Conservation (phyloP, 2,329 filamentous ascomycete species). For the Ophiostoma sp. region DNA sequence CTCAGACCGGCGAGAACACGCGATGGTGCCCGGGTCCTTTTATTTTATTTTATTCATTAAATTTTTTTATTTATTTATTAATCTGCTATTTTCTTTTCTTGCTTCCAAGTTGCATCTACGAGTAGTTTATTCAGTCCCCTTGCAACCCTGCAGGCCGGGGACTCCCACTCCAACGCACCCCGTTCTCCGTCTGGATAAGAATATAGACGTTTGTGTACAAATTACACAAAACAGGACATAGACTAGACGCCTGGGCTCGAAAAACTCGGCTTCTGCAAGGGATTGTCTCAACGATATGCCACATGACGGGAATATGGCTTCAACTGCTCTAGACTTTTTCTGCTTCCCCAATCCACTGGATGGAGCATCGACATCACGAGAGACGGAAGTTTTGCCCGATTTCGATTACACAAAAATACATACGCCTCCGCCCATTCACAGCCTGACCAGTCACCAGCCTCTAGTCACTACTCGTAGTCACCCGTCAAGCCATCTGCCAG, state of each 20-base stretch:
- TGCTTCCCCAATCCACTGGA: slow-evolving; percentile 4
- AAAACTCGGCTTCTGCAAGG: neutral
- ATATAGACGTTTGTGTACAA: neutral
- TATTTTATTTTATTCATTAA: neutral
- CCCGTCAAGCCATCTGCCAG: too few relatives aligned
- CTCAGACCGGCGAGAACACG: neutral
- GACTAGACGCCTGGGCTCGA: neutral
- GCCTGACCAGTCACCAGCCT: neutral
- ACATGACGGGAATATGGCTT: slow-evolving; percentile 2
- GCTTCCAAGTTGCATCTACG: neutral
- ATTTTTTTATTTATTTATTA: neutral
- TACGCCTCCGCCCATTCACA: slow-evolving; percentile 1
- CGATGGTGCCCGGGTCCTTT: neutral
- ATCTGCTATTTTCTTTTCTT: neutral
- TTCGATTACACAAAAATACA: slow-evolving; percentile 1
- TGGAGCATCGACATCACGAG: slow-evolving; percentile 13
- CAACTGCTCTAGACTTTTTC: slow-evolving; percentile 9
- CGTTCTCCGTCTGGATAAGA: slow-evolving; percentile 7
- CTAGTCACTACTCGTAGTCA: too few relatives aligned
- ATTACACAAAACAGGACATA: neutral
- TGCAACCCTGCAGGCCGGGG: neutral
- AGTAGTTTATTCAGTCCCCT: neutral
- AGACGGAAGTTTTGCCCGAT: slow-evolving; percentile 13
- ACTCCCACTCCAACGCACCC: neutral
- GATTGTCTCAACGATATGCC: slow-evolving; percentile 7